These are phyloP conservation scores for Trichoderma sp. DNA, from an alignment of 2,329 filamentous ascomycete species.

Conservation along the genomic window DNA sequence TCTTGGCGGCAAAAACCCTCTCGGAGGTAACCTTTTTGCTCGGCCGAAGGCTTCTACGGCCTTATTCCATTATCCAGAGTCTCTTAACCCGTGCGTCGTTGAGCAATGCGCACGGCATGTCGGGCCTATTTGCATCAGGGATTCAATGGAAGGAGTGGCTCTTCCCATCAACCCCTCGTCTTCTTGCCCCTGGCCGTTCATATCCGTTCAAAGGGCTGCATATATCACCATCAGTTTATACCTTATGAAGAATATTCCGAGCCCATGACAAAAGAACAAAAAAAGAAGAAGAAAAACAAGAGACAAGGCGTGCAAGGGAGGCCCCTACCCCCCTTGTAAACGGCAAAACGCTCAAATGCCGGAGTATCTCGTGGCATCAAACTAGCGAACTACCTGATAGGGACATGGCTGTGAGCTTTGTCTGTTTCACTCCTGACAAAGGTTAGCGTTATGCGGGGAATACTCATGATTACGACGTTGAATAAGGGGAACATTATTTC, in stretches of 20 bases:
- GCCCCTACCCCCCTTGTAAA: background rate
- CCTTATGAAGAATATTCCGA: background rate
- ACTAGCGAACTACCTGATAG: background rate
- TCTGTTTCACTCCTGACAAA: conserved; percentile 3
- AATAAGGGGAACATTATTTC: background rate
- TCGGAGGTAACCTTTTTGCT: conserved; percentile 5
- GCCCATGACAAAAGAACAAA: background rate
- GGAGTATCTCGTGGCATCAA: background rate
- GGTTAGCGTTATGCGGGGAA: conserved; percentile 20
- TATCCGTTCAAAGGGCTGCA: conserved; percentile 6
- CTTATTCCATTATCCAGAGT: background rate
- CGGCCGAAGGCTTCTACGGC: conserved; percentile 2
- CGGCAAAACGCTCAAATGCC: conserved; percentile 7
- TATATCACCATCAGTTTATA: background rate
- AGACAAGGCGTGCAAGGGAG: background rate
- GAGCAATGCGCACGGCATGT: background rate
- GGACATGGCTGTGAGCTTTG: background rate
- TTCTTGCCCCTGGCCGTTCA: conserved; percentile 4
- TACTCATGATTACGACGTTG: background rate
- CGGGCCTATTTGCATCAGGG: background rate
- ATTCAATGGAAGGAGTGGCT: background rate
- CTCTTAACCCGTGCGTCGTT: background rate
- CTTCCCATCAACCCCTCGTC: background rate
- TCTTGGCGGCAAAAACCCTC: background rate
- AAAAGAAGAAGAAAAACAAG: background rate